Evolutionary conservation across 257 asterid genomes (phyloP).

Genomic region (Solanum megistacrolobum): DNA sequence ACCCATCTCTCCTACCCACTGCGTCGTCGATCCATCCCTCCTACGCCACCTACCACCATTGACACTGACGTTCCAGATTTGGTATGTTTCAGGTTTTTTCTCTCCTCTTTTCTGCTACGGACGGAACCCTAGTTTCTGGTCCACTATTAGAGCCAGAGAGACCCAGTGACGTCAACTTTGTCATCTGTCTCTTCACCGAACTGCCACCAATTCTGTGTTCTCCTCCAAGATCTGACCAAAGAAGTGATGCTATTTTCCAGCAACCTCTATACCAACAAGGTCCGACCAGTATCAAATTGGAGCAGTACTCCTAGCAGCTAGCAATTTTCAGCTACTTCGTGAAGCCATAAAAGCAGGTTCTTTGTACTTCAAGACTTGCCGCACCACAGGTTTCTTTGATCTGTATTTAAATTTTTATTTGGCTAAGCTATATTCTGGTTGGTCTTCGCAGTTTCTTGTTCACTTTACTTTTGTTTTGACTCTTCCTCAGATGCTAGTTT

Average conservation of each 20-base stretch:
- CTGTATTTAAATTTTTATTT: not conserved
- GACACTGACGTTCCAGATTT: not conserved
- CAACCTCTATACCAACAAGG: not conserved
- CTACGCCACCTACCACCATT: not conserved
- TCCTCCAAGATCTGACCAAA: not conserved
- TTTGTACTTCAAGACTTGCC: not conserved
- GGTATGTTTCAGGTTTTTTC: not conserved
- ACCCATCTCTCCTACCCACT: not conserved
- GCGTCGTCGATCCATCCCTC: not conserved
- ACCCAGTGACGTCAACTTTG: not conserved
- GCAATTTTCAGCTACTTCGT: not conserved
- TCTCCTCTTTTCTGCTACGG: not conserved
- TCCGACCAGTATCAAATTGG: not conserved
- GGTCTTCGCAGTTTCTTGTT: not conserved
- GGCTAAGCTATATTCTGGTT: not conserved
- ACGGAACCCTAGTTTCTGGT: not conserved
- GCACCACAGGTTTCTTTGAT: not conserved
- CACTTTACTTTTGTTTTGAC: not conserved
- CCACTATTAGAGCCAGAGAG: not conserved
- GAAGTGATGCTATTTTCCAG: not conserved
- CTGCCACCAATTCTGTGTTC: not conserved
- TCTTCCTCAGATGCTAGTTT: not conserved
- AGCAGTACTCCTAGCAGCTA: not conserved
- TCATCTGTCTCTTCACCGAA: not conserved
- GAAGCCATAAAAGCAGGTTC: not conserved